Percentiles rank a stretch among this genome's conserved stretches.
phyloP scores from a whole-genome alignment of 768 basidiomycete species.

The Ramaria sp. region DNA sequence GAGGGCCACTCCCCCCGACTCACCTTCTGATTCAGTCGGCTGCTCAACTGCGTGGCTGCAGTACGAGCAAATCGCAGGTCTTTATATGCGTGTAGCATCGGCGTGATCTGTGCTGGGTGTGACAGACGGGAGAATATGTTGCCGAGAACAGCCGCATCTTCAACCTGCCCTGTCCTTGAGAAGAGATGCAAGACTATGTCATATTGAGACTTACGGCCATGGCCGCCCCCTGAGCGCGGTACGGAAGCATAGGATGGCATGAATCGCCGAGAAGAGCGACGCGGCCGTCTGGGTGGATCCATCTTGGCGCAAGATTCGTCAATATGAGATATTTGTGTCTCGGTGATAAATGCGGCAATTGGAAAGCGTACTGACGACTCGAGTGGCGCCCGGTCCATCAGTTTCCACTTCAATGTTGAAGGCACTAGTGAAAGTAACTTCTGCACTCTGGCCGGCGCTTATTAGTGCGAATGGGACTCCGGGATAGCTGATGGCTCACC shows the following conservation, averaged over 20 bases:
- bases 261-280: constrained; percentile 43
- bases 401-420: constrained; percentile 34
- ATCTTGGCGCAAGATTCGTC: constrained; percentile 14
- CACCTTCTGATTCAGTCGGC: constrained; percentile 35
- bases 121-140: constrained; percentile 40
- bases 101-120: constrained; percentile 28
- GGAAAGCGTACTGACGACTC: constrained; percentile 15
- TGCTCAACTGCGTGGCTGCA: constrained; percentile 35
- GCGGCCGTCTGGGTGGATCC: constrained; percentile 35
- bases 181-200: no score
- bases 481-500: constrained; percentile 13
- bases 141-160: constrained; percentile 36
- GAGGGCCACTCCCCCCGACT: background rate
- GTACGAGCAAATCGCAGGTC: constrained; percentile 40
- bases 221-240: constrained; percentile 44
- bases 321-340: no score
- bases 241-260: constrained; percentile 50
- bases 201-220: constrained; percentile 22
- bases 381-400: constrained; percentile 40
- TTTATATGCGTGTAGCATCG: constrained; percentile 42
- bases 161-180: constrained; percentile 20
- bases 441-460: constrained; percentile 18
- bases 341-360: no score
- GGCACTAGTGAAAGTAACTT: constrained; percentile 38
- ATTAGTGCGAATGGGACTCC: background rate